phyloP scores from a whole-genome alignment of 2,329 filamentous ascomycete genomes.

The Helotiales sp. region DNA sequence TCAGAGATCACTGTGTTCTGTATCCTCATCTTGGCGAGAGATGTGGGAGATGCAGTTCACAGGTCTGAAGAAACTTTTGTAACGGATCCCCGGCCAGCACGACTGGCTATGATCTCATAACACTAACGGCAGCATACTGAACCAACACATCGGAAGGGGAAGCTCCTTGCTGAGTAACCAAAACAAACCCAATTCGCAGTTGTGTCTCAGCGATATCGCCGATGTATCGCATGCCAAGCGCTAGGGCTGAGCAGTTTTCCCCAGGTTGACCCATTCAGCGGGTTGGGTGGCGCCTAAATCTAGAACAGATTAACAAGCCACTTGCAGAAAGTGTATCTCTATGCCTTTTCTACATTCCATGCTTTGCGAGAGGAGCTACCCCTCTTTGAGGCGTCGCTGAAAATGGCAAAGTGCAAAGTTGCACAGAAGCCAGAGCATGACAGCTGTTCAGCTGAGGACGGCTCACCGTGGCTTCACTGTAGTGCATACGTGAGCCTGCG shows the following conservation, averaged over 20 bases:
- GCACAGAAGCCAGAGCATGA: not conserved
- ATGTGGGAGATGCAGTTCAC: not conserved
- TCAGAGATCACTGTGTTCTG: not conserved
- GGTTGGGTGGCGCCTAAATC: not conserved
- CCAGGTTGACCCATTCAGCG: conserved; percentile 12
- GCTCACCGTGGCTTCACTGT: not conserved
- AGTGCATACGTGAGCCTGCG: not conserved
- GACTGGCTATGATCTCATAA: not conserved
- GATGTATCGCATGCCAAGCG: not conserved
- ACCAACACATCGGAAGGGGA: not conserved
- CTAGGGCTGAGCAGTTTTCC: conserved; percentile 5
- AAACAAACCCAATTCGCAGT: not conserved
- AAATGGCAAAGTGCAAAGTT: not conserved
- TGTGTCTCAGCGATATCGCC: conserved; percentile 3
- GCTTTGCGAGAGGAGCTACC: conserved; percentile 1
- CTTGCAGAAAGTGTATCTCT: not conserved
- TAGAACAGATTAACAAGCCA: conserved; percentile 1
- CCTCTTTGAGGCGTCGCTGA: conserved; percentile 13
- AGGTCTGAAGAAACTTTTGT: not conserved
- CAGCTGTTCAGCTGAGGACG: conserved; percentile 7
- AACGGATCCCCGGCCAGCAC: not conserved
- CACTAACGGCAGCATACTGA: not conserved
- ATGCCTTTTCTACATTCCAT: not conserved
- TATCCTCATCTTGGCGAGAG: not conserved
- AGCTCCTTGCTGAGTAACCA: not conserved